Conservation (phyloP, 768 basidiomycete genomes). For the Neoboletus subvelutipes region DNA sequence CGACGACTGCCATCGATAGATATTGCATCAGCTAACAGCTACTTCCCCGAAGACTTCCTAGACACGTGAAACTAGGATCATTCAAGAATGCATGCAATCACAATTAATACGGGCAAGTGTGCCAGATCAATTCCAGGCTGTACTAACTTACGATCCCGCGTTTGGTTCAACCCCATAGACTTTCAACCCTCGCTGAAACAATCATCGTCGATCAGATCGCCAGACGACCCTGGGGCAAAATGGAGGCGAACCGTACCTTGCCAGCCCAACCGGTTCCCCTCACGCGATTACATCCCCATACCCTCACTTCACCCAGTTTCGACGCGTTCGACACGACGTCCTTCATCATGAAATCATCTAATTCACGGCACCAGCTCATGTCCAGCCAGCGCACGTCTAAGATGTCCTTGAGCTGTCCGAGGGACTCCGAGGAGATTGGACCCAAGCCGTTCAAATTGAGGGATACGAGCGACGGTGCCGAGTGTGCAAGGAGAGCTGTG, state of each 20-base stretch:
- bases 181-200: constrained; percentile 25
- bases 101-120: neutral
- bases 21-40: neutral
- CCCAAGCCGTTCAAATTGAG: constrained; percentile 82
- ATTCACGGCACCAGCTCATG: constrained; percentile 79
- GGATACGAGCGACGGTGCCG: constrained; percentile 52
- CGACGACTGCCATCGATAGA: neutral
- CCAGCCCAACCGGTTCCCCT: constrained; percentile 42
- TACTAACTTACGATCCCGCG: constrained; percentile 14
- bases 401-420: constrained; percentile 39
- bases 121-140: neutral
- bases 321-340: constrained; percentile 51
- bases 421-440: constrained; percentile 48
- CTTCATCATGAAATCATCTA: constrained; percentile 83
- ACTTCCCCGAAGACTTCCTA: neutral
- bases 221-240: neutral
- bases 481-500: constrained; percentile 62
- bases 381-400: constrained; percentile 60
- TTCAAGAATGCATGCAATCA: neutral
- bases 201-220: neutral
- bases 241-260: constrained; percentile 38
- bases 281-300: constrained; percentile 55
- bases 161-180: constrained; percentile 44
- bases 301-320: constrained; percentile 44
- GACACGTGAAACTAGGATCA: neutral